Base-by-base conservation (phyloP, 2,329 filamentous ascomycete genomes). In the Drechslera avenae region DNA sequence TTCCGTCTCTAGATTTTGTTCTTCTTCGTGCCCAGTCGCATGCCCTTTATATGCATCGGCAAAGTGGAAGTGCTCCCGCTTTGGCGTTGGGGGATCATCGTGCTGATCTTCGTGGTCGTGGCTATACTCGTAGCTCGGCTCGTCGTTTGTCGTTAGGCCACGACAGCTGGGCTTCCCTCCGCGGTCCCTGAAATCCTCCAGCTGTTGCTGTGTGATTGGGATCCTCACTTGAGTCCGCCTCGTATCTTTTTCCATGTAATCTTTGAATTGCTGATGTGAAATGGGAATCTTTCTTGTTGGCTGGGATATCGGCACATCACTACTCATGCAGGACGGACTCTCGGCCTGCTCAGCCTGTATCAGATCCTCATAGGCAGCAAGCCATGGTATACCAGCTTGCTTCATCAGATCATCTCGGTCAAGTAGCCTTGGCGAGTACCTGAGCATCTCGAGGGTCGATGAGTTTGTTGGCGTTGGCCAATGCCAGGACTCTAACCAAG, bases 301-400 rank as follows among this genome's bases (percentile, higher is more conserved):
- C 19, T 35, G 46, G 41, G 40, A 4, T 35, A 53, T 33, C 32
- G 18, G 23, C 16, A 40, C 42, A 5, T 21, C 14, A 5, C 34
- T 48, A 23, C 23, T 44, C 50, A 45, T 49, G 14, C 45, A 44
- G 16, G 49, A 36, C 18, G 35, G 34, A 7, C 39, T 8, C 9
- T 56, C 41, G 36, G 61, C 56, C 17, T 57, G 49, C 33, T 64
- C 53, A 4, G 81, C 71, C 39, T 76, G 76, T 13, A 86, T 57
- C 8, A 86, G 74, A 58, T 86, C 83, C 59, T 85, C 82, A 57
- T 84, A 86, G 0, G 83, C 83, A 42, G 80, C 78, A 13, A 80
- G 76, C 82, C 83, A 85, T 26, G 75, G 74, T 39, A 72, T 57
- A 56, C 74, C 68, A 49, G 72, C 47, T 36, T 67, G 54, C 66